phyloP scores from a whole-genome alignment of 176 grass and related monocot species.

The Aegilops sharonensis region DNA sequence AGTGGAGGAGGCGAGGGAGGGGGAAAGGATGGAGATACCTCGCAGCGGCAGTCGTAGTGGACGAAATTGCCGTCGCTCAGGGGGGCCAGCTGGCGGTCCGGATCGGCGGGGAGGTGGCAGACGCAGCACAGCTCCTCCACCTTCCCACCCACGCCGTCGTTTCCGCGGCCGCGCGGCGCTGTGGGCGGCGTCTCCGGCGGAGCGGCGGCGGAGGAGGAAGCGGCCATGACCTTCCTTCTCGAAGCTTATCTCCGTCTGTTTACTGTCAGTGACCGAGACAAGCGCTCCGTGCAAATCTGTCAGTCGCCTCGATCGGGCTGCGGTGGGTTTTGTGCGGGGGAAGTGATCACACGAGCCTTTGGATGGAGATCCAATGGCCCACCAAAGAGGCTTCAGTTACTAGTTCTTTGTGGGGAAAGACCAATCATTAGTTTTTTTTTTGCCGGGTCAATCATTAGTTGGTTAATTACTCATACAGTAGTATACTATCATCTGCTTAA shows the following conservation, averaged over 20 bases:
- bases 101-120: constrained; percentile 27
- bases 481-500: too few species aligned
- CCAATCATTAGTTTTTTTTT: too few species aligned
- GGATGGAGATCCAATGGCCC: neutral
- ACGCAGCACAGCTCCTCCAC: constrained; percentile 25
- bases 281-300: neutral
- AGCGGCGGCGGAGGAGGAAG: neutral
- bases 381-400: too few species aligned
- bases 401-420: too few species aligned
- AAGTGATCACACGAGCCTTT: neutral
- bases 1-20: neutral
- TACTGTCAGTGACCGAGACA: neutral
- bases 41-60: constrained; percentile 42
- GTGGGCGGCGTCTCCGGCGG: neutral
- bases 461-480: too few species aligned
- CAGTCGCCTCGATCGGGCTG: too few species aligned
- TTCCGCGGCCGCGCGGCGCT: too few species aligned
- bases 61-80: constrained; percentile 31
- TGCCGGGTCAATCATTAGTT: too few species aligned
- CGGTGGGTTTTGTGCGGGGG: neutral
- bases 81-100: neutral
- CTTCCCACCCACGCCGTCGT: too few species aligned
- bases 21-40: constrained; percentile 1
- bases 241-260: neutral
- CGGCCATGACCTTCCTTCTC: neutral